A percentile compares a stretch with the other conserved stretches of the same genome.
phyloP scores from a whole-genome alignment of 306 rosid genomes.

The Oemleria cerasiformis region DNA sequence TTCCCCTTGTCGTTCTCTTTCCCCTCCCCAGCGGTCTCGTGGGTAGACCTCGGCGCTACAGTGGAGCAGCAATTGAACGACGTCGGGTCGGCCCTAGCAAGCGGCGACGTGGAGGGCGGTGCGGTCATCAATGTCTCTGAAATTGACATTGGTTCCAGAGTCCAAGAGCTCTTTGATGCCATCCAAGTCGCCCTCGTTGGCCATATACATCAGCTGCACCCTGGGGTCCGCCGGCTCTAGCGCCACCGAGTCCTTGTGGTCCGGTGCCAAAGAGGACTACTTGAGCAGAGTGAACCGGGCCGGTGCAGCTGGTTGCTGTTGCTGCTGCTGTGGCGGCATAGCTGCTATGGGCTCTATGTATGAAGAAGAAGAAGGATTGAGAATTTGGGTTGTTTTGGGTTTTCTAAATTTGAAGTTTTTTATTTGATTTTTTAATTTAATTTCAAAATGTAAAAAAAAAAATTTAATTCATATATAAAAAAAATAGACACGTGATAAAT shows the following conservation, averaged over 20 bases:
- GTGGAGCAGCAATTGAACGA: constrained; percentile 58
- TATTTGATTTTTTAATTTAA: too few relatives aligned
- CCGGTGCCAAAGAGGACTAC: constrained; percentile 86
- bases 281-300: constrained; percentile 57
- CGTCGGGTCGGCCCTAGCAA: constrained; percentile 65
- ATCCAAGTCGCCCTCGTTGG: constrained; percentile 71
- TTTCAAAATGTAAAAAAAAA: too few relatives aligned
- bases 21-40: constrained; percentile 85
- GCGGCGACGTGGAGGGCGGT: constrained; percentile 87
- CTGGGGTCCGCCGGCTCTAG: constrained; percentile 46
- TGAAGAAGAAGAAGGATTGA: background rate
- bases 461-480: too few relatives aligned
- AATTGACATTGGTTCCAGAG: constrained; percentile 60
- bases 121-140: constrained; percentile 74
- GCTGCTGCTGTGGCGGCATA: background rate
- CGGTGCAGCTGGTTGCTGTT: constrained; percentile 8
- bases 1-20: too few relatives aligned
- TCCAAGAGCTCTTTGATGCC: constrained; percentile 67
- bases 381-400: background rate
- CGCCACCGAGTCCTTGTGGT: constrained; percentile 9
- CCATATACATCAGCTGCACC: constrained; percentile 74
- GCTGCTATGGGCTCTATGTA: background rate
- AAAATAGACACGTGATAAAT: too few relatives aligned
- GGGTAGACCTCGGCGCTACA: constrained; percentile 59
- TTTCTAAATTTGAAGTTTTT: too few relatives aligned